phyloP scores from a whole-genome alignment of 352 stramenopile species.

The Phytopythium helicoides region DNA sequence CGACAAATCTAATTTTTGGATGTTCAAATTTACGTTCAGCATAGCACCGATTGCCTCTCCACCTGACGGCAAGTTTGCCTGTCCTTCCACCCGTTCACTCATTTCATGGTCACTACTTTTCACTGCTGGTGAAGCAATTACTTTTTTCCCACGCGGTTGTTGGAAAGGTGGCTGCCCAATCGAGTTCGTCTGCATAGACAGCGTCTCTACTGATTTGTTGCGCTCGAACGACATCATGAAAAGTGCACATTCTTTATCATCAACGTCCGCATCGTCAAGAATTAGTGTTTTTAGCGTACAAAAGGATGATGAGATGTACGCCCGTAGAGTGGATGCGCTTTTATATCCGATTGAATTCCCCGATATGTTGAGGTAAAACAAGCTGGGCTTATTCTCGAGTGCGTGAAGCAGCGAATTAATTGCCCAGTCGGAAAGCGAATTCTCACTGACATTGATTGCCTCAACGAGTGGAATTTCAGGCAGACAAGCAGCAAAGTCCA shows the following conservation, averaged over 20 bases:
- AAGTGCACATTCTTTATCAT: slow-evolving; percentile 63
- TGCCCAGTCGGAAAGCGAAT: slow-evolving; percentile 48
- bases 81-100: no score
- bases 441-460: slow-evolving; percentile 60
- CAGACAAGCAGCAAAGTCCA: slow-evolving; percentile 56
- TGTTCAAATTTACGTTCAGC: slow-evolving; percentile 75
- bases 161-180: slow-evolving; percentile 44
- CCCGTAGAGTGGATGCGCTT: slow-evolving; percentile 41
- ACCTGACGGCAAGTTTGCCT: no score
- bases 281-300: slow-evolving; percentile 55
- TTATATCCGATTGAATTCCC: slow-evolving; percentile 50
- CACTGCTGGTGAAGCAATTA: background rate
- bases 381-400: slow-evolving; percentile 66
- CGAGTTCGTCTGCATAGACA: slow-evolving; percentile 69
- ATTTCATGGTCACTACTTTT: background rate
- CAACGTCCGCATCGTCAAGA: slow-evolving; percentile 53
- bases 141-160: background rate
- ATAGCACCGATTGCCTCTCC: slow-evolving; percentile 77
- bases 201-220: slow-evolving; percentile 67
- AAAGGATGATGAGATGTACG: slow-evolving; percentile 61
- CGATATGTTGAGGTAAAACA: slow-evolving; percentile 60
- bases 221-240: slow-evolving; percentile 69
- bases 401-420: slow-evolving; percentile 50
- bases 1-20: slow-evolving; percentile 73
- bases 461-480: slow-evolving; percentile 63